phyloP scores from a whole-genome alignment of 768 basidiomycete genomes.

The Gloeophyllum trabeum region DNA sequence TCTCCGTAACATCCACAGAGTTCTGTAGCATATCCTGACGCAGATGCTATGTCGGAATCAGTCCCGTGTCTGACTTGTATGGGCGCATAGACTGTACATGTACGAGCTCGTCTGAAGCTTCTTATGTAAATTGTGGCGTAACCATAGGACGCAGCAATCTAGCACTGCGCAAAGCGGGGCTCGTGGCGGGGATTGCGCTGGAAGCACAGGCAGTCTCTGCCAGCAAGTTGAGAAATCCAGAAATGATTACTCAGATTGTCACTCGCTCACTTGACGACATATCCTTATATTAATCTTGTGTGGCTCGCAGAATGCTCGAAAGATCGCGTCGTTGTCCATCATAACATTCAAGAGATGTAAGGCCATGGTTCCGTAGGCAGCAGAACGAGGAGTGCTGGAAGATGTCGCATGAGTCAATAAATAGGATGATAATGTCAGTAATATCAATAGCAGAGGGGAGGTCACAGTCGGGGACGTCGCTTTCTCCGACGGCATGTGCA shows the following conservation, averaged over 20 bases:
- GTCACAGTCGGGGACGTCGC: constrained; percentile 15
- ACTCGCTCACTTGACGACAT: constrained; percentile 64
- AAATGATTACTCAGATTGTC: too few relatives aligned
- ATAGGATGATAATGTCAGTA: constrained; percentile 54
- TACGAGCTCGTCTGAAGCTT: constrained; percentile 31
- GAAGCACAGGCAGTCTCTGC: constrained; percentile 42
- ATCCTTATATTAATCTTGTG: constrained; percentile 32
- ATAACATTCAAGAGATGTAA: constrained; percentile 41
- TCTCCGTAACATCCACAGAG: constrained; percentile 47
- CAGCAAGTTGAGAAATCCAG: too few relatives aligned
- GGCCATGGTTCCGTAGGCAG: constrained; percentile 50
- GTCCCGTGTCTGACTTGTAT: background rate
- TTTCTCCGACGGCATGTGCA: constrained; percentile 31
- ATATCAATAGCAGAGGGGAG: constrained; percentile 30
- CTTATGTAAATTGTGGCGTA: constrained; percentile 61
- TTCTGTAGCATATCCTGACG: constrained; percentile 39
- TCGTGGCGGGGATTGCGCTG: constrained; percentile 24
- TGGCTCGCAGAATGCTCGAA: constrained; percentile 34
- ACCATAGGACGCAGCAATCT: constrained; percentile 62
- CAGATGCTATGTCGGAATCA: constrained; percentile 29
- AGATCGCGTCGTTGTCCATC: constrained; percentile 35
- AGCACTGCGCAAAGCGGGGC: constrained; percentile 46
- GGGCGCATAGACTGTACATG: background rate
- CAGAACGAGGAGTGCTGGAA: constrained; percentile 40
- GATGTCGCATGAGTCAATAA: constrained; percentile 59